Evolutionary conservation across 2,329 filamentous ascomycete species (phyloP), one percentile per base, ranked within the genome.

Genomic region (Aureobasidium zeae): DNA sequence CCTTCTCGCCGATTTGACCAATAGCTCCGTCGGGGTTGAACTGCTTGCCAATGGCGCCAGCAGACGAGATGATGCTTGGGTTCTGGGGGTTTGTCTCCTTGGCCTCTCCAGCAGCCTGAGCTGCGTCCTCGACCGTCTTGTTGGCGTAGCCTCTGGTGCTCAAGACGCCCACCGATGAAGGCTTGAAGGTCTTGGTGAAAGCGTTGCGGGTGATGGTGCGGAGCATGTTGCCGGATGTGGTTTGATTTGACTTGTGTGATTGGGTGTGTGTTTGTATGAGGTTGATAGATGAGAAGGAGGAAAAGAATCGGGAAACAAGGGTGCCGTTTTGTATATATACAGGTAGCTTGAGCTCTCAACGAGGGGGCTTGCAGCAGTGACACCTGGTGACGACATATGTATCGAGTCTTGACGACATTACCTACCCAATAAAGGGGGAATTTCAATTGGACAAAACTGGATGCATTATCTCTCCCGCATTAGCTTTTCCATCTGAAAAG

Each of bases 41-140:
- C 16, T 76, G 71, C 51, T 71, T 73, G 15, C 74, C 73, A 24
- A 77, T 65, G 0, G 65, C 59, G 4, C 73, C 73, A 1, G 67
- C 57, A 1, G 65, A 68, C 29, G 73, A 73, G 34, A 77, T 61
- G 0, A 63, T 53, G 3, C 55, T 59, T 5, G 59, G 60, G 45
- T 63, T 60, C 50, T 46, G 19, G 26, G 42, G 42, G 35, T 45
- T 42, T 22, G 42, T 48, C 19, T 42, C 24, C 36, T 48, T 48
- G 17, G 43, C 43, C 15, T 39, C 34, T 9, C 46, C 46, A n/a
- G 46, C 43, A 17, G 36, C 29, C 26, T 48, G 42, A 11, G 46
- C 17, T 25, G 5, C 12, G 12, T 48, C 46, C 28, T 45, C 33
- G 43, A 48, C 10, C 13, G 22, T 45, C 33, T 45, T 48, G 34